Conservation (phyloP, 306 rosid genomes). For the Rubus parviflorus region DNA sequence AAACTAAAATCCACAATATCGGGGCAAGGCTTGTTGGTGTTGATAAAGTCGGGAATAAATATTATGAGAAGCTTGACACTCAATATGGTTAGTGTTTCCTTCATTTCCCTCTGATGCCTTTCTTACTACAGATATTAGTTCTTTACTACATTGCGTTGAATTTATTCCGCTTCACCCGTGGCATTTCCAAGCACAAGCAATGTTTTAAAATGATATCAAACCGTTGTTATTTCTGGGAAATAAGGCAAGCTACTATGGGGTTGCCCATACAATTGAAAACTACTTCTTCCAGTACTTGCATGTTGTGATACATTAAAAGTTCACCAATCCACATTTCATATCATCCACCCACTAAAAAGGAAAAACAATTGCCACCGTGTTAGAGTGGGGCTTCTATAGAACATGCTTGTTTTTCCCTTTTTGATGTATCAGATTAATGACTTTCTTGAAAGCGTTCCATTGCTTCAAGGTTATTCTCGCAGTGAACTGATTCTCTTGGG, state of each 20-base stretch:
- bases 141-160: neutral
- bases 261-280: neutral
- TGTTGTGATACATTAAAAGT: neutral
- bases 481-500: constrained; percentile 9
- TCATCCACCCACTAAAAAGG: neutral
- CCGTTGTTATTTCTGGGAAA: neutral
- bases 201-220: neutral
- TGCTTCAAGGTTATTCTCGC: constrained; percentile 5
- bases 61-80: constrained; percentile 64
- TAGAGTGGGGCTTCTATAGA: neutral
- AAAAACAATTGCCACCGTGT: neutral
- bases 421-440: neutral
- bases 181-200: constrained; percentile 9
- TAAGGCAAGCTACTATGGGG: neutral
- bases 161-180: neutral
- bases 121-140: neutral
- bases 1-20: constrained; percentile 95
- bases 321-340: neutral
- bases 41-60: constrained; percentile 90
- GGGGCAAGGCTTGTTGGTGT: constrained; percentile 90
- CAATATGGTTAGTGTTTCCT: constrained; percentile 63
- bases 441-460: neutral
- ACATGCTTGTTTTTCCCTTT: neutral
- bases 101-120: neutral
- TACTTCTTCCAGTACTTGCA: neutral